Evolutionary conservation across 1,284 basidiomycete genomes (phyloP).

Genomic region (Leccinum fuscescens): DNA sequence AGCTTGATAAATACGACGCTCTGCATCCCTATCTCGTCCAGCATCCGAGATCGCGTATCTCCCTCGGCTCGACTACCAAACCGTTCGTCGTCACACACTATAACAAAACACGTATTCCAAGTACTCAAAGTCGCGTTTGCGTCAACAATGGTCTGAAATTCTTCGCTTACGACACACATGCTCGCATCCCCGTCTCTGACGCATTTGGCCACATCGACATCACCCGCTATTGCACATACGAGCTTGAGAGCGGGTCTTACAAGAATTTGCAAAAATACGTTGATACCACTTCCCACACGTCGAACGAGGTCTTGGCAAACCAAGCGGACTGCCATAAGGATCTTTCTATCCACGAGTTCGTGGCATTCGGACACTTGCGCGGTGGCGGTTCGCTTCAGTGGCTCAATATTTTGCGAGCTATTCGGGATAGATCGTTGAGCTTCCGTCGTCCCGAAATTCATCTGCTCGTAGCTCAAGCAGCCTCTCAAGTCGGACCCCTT

Average conservation of each 20-base stretch:
- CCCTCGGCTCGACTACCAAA: constrained; percentile 41
- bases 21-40: constrained; percentile 12
- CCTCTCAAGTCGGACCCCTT: constrained; percentile 41
- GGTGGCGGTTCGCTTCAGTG: constrained; percentile 46
- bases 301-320: constrained; percentile 43
- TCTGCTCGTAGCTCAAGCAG: constrained; percentile 40
- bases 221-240: constrained; percentile 29
- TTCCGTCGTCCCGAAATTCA: constrained; percentile 41
- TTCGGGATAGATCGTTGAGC: constrained; percentile 36
- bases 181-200: constrained; percentile 10
- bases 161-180: constrained; percentile 19
- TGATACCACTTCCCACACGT: constrained; percentile 35
- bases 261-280: constrained; percentile 38
- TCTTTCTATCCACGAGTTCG: constrained; percentile 43
- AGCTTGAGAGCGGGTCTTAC: constrained; percentile 36
- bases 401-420: constrained; percentile 46
- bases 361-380: constrained; percentile 43
- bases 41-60: constrained; percentile 29
- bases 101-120: constrained; percentile 26
- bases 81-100: constrained; percentile 43
- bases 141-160: constrained; percentile 38
- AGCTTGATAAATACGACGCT: constrained; percentile 12
- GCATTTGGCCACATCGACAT: constrained; percentile 19
- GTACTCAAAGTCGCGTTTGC: constrained; percentile 23
- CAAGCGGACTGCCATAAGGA: constrained; percentile 39